Evolutionary conservation across 2,329 filamentous ascomycete genomes (phyloP).

Genomic region (Ophiostoma piceae): DNA sequence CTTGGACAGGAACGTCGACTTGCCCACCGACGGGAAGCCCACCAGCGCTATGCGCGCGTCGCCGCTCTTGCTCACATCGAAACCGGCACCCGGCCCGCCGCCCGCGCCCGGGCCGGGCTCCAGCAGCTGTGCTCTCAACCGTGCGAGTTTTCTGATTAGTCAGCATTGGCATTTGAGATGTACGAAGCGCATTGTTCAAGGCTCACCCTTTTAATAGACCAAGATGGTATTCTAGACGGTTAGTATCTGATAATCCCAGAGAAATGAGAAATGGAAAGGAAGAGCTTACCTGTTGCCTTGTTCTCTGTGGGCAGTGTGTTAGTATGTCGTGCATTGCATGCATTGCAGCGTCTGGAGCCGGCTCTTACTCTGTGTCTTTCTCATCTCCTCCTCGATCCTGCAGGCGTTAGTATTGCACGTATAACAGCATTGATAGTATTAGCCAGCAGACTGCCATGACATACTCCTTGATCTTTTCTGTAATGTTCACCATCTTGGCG

Average conservation of each 20-base stretch:
- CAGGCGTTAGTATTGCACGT: not conserved
- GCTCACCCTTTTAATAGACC: slow-evolving; percentile 90
- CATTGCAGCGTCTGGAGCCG: not conserved
- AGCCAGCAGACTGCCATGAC: slow-evolving; percentile 30
- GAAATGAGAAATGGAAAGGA: not conserved
- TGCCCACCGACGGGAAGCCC: slow-evolving; percentile 97
- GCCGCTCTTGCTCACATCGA: slow-evolving; percentile 91
- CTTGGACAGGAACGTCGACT: slow-evolving; percentile 97
- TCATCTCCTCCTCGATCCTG: slow-evolving; percentile 99
- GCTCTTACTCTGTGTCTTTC: slow-evolving; percentile 82
- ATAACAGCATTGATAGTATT: not conserved
- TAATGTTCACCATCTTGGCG: slow-evolving; percentile 91
- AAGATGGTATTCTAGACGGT: slow-evolving; percentile 80
- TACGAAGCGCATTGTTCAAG: not conserved
- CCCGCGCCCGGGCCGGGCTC: slow-evolving; percentile 80
- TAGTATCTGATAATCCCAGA: not conserved
- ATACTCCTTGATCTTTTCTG: slow-evolving; percentile 99
- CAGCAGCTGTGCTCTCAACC: slow-evolving; percentile 86
- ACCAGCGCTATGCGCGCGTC: slow-evolving; percentile 96
- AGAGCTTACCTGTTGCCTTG: slow-evolving; percentile 84
- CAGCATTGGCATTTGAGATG: not conserved
- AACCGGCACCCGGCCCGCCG: slow-evolving; percentile 73
- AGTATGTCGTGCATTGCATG: not conserved
- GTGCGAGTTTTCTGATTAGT: slow-evolving; percentile 75
- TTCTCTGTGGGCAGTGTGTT: slow-evolving; percentile 61